Evolutionary conservation across 2,329 filamentous ascomycete species (phyloP), one percentile per base, ranked within the genome.

Genomic region (Cladobotryum mycophilum): DNA sequence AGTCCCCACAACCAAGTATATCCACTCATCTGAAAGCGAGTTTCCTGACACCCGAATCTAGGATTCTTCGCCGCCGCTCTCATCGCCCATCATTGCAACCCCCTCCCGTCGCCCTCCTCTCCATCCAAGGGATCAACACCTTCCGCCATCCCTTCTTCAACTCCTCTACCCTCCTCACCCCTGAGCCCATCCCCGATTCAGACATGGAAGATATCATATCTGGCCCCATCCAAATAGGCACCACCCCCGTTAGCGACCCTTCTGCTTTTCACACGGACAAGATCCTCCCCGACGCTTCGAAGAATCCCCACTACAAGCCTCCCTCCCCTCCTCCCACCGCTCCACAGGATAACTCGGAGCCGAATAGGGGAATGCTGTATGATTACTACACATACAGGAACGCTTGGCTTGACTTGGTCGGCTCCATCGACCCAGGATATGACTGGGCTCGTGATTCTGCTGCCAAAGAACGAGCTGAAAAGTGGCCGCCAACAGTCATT

Each of bases 121-220:
- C 63, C 52, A 65, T 68, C 53, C 60, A 60, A 1, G 67, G 67
- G 30, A 68, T 70, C 54, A 59, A 63, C 43, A 67, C 66, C 8
- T 68, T 69, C 49, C 62, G 58, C 20, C 67, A 70, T 45, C 51
- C 48, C 5, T 69, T 69, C 57, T 70, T 67, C 58, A 63, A 60
- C 53, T 69, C 66, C 1, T 69, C 66, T 7, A 54, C 53, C 1
- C 59, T 65, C 2, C 54, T 64, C 18, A 57, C 58, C 1, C 58
- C 62, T 0, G 59, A 64, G 6, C 63, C 60, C 14, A 60, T 67
- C 22, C 25, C 47, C 1, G 57, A 61, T 22, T 49, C 55, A 1
- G 58, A 61, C 12, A 56, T 67, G 44, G 56, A 52, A 3, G 48
- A 55, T 1, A 53, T 57, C 47, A 56, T 67, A 3, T 25, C 54